These are phyloP conservation scores for Coemansia sp. DNA, from an alignment of 192 early-diverging fungal genomes.

Conservation along the genomic window DNA sequence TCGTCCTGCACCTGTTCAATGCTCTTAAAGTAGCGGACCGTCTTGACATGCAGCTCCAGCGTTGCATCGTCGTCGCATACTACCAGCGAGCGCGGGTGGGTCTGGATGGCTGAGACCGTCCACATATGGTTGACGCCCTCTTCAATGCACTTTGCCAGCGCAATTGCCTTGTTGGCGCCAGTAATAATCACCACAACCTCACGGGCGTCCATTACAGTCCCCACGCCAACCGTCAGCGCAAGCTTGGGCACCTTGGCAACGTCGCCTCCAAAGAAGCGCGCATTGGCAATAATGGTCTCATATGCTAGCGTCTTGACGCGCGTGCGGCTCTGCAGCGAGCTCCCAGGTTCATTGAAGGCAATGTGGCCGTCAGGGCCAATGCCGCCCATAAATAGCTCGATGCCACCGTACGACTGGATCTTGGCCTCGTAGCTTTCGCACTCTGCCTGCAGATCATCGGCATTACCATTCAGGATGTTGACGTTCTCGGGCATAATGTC, in stretches of 20 bases:
- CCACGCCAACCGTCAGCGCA: constrained; percentile 84
- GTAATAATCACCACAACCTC: constrained; percentile 85
- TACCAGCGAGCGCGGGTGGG: constrained; percentile 76
- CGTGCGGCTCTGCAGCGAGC: constrained; percentile 75
- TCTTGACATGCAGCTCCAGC: constrained; percentile 85
- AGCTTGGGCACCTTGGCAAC: constrained; percentile 82
- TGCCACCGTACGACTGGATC: constrained; percentile 76
- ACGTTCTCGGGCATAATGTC: constrained; percentile 80
- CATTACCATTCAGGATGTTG: constrained; percentile 84
- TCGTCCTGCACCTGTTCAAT: constrained; percentile 81
- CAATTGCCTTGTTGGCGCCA: constrained; percentile 80
- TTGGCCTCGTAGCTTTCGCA: constrained; percentile 78
- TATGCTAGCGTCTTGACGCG: constrained; percentile 86
- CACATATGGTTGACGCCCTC: constrained; percentile 88
- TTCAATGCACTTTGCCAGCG: constrained; percentile 80
- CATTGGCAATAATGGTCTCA: constrained; percentile 84
- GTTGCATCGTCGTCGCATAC: constrained; percentile 89
- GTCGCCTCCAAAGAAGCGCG: constrained; percentile 83
- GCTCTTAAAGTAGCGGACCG: constrained; percentile 84
- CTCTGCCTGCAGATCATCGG: constrained; percentile 74
- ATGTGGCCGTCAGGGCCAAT: constrained; percentile 92
- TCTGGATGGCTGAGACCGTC: constrained; percentile 83
- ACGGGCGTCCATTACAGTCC: constrained; percentile 84
- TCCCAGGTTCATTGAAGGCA: constrained; percentile 90
- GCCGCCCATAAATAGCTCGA: constrained; percentile 86